phyloP scores from a whole-genome alignment of 1,139 yeast species.

The Yarrowia galli region DNA sequence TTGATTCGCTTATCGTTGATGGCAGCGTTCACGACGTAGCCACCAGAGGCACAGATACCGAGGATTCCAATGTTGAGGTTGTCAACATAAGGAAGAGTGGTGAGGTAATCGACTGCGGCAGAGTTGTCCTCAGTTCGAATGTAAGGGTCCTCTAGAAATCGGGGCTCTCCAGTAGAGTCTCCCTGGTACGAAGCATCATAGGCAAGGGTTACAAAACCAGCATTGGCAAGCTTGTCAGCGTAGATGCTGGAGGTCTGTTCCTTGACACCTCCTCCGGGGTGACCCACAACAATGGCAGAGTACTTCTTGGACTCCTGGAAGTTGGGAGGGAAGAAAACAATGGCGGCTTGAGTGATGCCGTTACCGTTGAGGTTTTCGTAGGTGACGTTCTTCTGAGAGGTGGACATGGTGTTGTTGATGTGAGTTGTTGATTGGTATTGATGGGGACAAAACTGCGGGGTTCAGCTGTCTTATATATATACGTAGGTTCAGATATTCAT shows the following conservation, averaged over 20 bases:
- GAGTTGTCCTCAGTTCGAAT: conserved; percentile 41
- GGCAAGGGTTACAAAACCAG: conserved; percentile 41
- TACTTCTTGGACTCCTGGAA: conserved; percentile 24
- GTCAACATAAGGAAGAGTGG: conserved; percentile 40
- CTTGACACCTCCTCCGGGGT: conserved; percentile 40
- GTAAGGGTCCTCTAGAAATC: conserved; percentile 41
- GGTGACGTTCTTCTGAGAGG: conserved; percentile 8
- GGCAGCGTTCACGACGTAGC: conserved; percentile 41
- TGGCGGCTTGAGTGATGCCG: conserved; percentile 5
- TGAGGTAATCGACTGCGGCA: conserved; percentile 41
- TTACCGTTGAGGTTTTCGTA: conserved; percentile 13
- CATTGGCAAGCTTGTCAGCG: conserved; percentile 40
- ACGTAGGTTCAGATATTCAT: neutral
- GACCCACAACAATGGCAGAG: conserved; percentile 39
- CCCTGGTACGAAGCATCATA: conserved; percentile 43
- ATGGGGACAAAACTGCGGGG: no score
- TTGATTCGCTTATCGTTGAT: conserved; percentile 42
- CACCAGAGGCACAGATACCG: conserved; percentile 43
- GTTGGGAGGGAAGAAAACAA: conserved; percentile 4
- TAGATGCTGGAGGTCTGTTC: conserved; percentile 43
- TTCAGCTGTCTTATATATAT: neutral
- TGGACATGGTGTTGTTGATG: no score
- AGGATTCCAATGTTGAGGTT: conserved; percentile 40
- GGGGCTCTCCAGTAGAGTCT: conserved; percentile 42
- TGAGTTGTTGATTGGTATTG: neutral